Base-by-base conservation (phyloP, 1,284 basidiomycete genomes). In the Rhodofomes roseus region DNA sequence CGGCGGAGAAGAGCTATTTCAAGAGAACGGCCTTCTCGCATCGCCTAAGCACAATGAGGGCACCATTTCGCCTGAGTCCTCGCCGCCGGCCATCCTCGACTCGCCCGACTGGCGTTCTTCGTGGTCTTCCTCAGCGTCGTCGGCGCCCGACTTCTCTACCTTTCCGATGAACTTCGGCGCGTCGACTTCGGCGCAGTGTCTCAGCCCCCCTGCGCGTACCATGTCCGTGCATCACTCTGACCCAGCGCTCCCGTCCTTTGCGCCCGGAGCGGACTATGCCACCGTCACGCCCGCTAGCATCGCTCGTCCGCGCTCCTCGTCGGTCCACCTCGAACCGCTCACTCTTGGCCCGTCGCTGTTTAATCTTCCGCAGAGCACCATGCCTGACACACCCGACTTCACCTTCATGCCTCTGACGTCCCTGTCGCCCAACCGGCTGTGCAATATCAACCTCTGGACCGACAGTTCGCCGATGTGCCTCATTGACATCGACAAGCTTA, bases 1-100 rank as follows among this genome's bases (percentile, higher is more conserved):
- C 4, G 89, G 82, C 54, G 86, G 86, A 48, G 90, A 92, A 65
- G 89, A 90, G 65, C 76, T 87, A 29, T 82, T 80, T 62, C 75
- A 80, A 53, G 86, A 87, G 58, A 77, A 76, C 27, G 75, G 78
- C 50, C 73, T 79, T 16, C 69, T 78, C 66, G 57, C 73, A 59
- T 50, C 72, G 54, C 66, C 71, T 23, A 67, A 69, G 60, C 57
- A 56, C 20, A 70, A 61, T 55, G 56, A 59, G n/a, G 55, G 55
- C 43, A 50, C 62, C 11, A 60, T 58, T 25, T 53, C 62, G 39
- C 62, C 66, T 22, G 62, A 59, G 46, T 57, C 63, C 36, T 52
- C 60, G 48, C 54, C 59, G 27, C 39, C 59, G 20, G 54, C 52
- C 54, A 60, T n/a, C 41, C 44, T 61, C 43, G 66, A 71, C 29